phyloP scores from a whole-genome alignment of 805 yeast species.

The Metschnikowia orientalis region DNA sequence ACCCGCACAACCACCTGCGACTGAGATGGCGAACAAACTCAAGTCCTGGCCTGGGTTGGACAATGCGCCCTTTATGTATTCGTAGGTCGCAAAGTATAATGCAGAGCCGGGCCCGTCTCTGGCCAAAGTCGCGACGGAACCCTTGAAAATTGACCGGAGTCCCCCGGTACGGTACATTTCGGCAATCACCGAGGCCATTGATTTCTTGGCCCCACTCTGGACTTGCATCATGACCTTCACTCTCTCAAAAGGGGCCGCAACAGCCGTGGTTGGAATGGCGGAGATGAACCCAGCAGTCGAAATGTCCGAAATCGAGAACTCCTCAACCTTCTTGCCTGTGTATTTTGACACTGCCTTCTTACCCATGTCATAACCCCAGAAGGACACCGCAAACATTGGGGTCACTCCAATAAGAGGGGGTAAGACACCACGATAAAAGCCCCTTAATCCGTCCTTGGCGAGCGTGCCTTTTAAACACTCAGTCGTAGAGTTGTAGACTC shows the following conservation, averaged over 20 bases:
- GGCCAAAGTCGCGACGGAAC: constrained; percentile 86
- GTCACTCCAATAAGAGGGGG: constrained; percentile 97
- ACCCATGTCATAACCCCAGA: constrained; percentile 97
- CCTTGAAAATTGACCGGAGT: constrained; percentile 77
- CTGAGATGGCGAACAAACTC: constrained; percentile 68
- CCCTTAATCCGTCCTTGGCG: constrained; percentile 67
- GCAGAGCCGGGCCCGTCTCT: constrained; percentile 99
- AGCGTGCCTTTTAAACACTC: constrained; percentile 70
- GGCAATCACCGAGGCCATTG: constrained; percentile 58
- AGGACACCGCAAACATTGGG: constrained; percentile 96
- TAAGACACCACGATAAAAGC: constrained; percentile 88
- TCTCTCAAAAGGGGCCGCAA: constrained; percentile 97
- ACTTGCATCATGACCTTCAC: constrained; percentile 91
- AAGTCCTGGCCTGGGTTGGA: constrained; percentile 53
- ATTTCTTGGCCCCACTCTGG: constrained; percentile 43
- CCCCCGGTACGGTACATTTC: constrained; percentile 80
- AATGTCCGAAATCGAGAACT: constrained; percentile 62
- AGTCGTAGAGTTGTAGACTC: constrained; percentile 58
- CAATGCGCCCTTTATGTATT: constrained; percentile 62
- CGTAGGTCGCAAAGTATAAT: constrained; percentile 91
- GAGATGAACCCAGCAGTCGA: constrained; percentile 91
- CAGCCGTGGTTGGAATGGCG: constrained; percentile 90
- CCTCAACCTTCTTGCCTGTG: constrained; percentile 34
- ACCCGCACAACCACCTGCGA: constrained; percentile 96
- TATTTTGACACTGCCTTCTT: constrained; percentile 59